Percentiles rank a stretch among this genome's conserved stretches.
Conservation (phyloP, 768 basidiomycete genomes). For the Auricularia sp. region DNA sequence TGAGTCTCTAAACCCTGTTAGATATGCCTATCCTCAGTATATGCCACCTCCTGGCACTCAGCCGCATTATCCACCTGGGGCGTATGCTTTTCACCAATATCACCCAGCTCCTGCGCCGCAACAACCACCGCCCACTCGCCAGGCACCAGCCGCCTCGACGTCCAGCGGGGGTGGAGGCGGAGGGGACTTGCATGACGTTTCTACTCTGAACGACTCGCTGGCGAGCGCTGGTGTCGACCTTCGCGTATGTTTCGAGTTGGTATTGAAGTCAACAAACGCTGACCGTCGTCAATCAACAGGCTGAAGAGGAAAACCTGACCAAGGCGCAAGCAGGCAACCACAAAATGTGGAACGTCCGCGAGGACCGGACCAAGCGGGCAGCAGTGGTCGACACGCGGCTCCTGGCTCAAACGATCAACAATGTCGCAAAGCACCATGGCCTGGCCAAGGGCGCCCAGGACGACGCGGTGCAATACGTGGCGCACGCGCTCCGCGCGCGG, state of each 20-base stretch:
- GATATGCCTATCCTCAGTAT: not conserved
- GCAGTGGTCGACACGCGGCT: constrained; percentile 61
- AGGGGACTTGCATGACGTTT: constrained; percentile 36
- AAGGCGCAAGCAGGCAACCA: constrained; percentile 31
- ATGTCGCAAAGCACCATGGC: constrained; percentile 57
- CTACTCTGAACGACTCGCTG: constrained; percentile 72
- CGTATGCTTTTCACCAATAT: not conserved
- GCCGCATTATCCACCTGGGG: not conserved
- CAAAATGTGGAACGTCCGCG: constrained; percentile 15
- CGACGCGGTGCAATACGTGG: constrained; percentile 66
- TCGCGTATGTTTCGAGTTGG: constrained; percentile 35
- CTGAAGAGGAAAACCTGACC: constrained; percentile 77
- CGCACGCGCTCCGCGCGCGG: constrained; percentile 66
- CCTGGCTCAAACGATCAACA: constrained; percentile 57
- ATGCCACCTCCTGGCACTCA: not conserved
- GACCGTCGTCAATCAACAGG: constrained; percentile 32
- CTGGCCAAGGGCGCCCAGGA: constrained; percentile 53
- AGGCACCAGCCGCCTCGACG: not conserved
- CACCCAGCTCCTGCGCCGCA: not conserved
- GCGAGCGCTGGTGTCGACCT: constrained; percentile 83
- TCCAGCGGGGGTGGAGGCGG: not conserved
- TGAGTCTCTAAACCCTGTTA: not conserved
- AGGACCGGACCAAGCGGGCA: constrained; percentile 61
- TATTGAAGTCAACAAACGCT: not conserved
- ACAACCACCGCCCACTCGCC: not conserved